Evolutionary conservation across 1,284 basidiomycete genomes (phyloP).

Genomic region (Malassezia slooffiae): DNA sequence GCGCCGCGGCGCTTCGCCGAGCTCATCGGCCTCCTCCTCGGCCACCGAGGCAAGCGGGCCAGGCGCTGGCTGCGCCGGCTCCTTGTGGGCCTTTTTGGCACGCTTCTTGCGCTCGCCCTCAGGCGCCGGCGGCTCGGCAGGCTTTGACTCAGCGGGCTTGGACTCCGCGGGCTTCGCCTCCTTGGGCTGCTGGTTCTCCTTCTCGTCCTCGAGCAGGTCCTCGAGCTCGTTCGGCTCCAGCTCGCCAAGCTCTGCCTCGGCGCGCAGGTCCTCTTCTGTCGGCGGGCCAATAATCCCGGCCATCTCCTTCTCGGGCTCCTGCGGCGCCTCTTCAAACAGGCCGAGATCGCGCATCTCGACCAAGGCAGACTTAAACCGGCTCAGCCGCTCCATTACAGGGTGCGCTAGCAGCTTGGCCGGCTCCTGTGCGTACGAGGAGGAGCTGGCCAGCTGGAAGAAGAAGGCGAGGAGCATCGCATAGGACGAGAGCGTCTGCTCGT

Average conservation of each 20-base stretch:
- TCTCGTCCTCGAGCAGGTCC: slow-evolving; percentile 32
- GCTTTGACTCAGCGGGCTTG: slow-evolving; percentile 15
- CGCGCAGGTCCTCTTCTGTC: slow-evolving; percentile 25
- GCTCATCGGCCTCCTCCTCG: slow-evolving; percentile 20
- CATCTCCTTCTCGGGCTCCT: slow-evolving; percentile 19
- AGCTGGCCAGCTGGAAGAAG: slow-evolving; percentile 70
- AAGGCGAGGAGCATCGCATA: slow-evolving; percentile 85
- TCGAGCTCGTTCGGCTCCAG: slow-evolving; percentile 18
- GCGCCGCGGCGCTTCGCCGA: background rate
- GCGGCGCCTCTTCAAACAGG: slow-evolving; percentile 19
- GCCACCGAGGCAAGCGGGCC: slow-evolving; percentile 10
- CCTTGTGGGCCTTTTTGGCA: background rate
- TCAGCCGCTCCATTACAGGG: slow-evolving; percentile 68
- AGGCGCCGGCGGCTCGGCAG: background rate
- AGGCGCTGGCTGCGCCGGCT: background rate
- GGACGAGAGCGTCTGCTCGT: slow-evolving; percentile 62
- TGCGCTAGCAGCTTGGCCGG: slow-evolving; percentile 27
- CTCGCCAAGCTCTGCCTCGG: slow-evolving; percentile 15
- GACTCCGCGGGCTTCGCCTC: slow-evolving; percentile 13
- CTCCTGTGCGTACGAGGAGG: slow-evolving; percentile 44
- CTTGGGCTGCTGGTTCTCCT: slow-evolving; percentile 6
- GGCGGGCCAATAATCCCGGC: slow-evolving; percentile 23
- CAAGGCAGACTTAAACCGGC: slow-evolving; percentile 74
- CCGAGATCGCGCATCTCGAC: slow-evolving; percentile 54
- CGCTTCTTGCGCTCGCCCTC: too few relatives aligned